A percentile compares a stretch with the other conserved stretches of the same genome.
phyloP scores from a whole-genome alignment of 768 basidiomycete genomes.

The Favolaschia claudopus region DNA sequence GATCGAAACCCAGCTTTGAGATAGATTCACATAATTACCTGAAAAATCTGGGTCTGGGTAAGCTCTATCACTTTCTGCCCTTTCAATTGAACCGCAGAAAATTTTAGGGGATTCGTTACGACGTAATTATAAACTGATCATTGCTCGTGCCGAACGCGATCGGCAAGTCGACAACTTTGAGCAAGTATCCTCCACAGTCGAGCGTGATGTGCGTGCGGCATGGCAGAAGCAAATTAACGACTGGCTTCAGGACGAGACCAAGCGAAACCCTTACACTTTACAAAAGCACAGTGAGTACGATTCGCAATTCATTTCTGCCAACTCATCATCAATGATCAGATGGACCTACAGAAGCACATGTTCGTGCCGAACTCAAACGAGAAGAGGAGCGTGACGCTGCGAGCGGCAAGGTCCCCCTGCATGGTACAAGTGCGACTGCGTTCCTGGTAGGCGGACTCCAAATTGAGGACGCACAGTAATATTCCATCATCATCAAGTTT shows the following conservation, averaged over 20 bases:
- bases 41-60: slow-evolving; percentile 9
- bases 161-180: neutral
- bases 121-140: neutral
- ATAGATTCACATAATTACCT: slow-evolving; percentile 27
- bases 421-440: neutral
- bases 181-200: neutral
- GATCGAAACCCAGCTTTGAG: neutral
- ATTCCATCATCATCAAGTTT: neutral
- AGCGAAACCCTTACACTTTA: neutral
- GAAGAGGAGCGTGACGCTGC: neutral
- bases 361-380: neutral
- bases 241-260: neutral
- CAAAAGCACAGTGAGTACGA: neutral
- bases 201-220: neutral
- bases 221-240: slow-evolving; percentile 1
- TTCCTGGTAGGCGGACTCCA: slow-evolving; percentile 8
- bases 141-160: slow-evolving; percentile 1
- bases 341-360: neutral
- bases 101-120: neutral
- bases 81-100: neutral
- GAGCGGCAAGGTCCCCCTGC: neutral
- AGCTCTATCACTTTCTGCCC: neutral
- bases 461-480: slow-evolving; percentile 15
- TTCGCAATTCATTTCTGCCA: neutral
- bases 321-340: neutral